A percentile compares a stretch with the other conserved stretches of the same genome.
These are phyloP conservation scores for Nicotiana paniculata DNA, from an alignment of 257 asterid genomes.

Conservation along the genomic window DNA sequence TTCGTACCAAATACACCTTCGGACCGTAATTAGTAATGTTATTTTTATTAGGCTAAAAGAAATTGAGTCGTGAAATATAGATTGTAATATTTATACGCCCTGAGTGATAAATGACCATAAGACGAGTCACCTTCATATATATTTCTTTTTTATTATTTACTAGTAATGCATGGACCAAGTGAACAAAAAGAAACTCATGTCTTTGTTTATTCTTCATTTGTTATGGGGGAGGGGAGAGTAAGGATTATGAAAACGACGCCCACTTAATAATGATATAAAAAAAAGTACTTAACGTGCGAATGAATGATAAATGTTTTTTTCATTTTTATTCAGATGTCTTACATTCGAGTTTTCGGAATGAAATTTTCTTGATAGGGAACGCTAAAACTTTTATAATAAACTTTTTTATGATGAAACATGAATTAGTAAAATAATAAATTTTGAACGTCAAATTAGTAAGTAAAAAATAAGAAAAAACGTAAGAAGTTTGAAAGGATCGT, in stretches of 20 bases:
- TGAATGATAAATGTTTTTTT: too few relatives aligned
- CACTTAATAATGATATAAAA: neutral
- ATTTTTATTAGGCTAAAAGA: too few relatives aligned
- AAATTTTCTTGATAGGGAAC: too few relatives aligned
- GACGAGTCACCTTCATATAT: neutral
- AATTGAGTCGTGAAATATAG: too few relatives aligned
- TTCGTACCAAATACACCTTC: too few relatives aligned
- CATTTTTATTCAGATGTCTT: neutral
- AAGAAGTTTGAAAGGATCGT: neutral
- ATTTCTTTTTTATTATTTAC: neutral
- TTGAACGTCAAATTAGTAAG: neutral
- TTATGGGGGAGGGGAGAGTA: neutral
- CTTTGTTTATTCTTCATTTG: neutral
- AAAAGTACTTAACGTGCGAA: too few relatives aligned
- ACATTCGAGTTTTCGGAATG: neutral
- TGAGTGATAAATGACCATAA: neutral
- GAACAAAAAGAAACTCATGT: neutral
- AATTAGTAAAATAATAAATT: neutral
- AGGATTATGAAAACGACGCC: neutral
- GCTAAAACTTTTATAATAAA: neutral
- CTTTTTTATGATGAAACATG: neutral
- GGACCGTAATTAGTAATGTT: too few relatives aligned
- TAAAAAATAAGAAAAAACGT: neutral
- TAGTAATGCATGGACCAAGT: neutral
- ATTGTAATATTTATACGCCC: neutral